Conservation (phyloP, 306 rosid genomes). For the Clitoria ternatea region DNA sequence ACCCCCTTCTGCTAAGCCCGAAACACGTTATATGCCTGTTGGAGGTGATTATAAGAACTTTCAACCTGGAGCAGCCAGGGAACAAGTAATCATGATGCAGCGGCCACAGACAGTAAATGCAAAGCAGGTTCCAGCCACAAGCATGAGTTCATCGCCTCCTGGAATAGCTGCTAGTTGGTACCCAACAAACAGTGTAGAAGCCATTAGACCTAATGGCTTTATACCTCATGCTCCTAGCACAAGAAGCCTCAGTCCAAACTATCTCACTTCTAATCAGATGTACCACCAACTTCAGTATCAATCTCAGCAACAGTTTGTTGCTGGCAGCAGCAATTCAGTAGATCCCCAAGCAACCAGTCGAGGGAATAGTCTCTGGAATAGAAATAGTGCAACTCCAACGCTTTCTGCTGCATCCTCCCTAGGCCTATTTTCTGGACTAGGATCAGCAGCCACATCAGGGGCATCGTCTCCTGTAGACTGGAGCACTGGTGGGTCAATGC, state of each 20-base stretch:
- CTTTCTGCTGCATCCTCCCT: constrained; percentile 88
- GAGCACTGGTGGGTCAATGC: constrained; percentile 71
- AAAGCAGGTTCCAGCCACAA: constrained; percentile 55
- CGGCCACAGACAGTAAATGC: constrained; percentile 68
- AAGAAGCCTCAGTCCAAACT: constrained; percentile 56
- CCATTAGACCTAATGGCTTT: constrained; percentile 58
- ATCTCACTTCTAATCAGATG: constrained; percentile 59
- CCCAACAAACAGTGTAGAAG: constrained; percentile 52
- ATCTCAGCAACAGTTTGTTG: constrained; percentile 52
- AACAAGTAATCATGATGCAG: constrained; percentile 73
- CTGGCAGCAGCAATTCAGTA: constrained; percentile 50
- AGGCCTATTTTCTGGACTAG: constrained; percentile 86
- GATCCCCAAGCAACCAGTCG: constrained; percentile 53
- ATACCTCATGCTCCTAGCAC: constrained; percentile 53
- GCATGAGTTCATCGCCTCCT: constrained; percentile 79
- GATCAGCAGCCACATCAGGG: constrained; percentile 74
- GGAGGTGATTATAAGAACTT: constrained; percentile 67
- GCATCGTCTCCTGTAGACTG: constrained; percentile 80
- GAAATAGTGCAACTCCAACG: constrained; percentile 58
- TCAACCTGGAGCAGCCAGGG: constrained; percentile 65
- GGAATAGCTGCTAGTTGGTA: constrained; percentile 62
- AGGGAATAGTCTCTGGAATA: constrained; percentile 62
- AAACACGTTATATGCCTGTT: constrained; percentile 49
- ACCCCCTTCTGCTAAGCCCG: constrained; percentile 55
- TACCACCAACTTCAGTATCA: constrained; percentile 77